Evolutionary conservation across 2,329 filamentous ascomycete species (phyloP), one percentile per base, ranked within the genome.

Genomic region (Pseudogymnoascus destructans): DNA sequence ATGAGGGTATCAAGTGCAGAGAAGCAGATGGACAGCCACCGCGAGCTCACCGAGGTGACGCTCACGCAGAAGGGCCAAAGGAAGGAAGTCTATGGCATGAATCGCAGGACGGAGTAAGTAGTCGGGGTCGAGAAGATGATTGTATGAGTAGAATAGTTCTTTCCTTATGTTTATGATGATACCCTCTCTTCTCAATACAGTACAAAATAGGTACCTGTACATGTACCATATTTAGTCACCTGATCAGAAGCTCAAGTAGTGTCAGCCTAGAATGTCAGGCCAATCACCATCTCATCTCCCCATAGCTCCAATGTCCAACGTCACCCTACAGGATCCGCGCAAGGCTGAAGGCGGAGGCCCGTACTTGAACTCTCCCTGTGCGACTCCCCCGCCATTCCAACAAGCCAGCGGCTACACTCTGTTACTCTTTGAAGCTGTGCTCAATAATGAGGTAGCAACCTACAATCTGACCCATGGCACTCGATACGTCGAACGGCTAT

Each of bases 401-500:
- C 46, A 10, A 52, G 46, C 46, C 46, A 30, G 19, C 46, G 46
- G 46, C 46, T 52, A 52, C 15, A 52, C 3, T 30, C 46, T 30
- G 2, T 52, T 52, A 19, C 25, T 25, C 15, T 30, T 19, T 30
- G 25, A 15, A 52, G 46, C 15, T 52, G 23, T 52, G 46, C 46
- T 52, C 46, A 52, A 52, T 52, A 52, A 52, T 52, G 46, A 52
- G 46, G 46, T 52, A 52, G 46, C 46, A 25, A 52, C 10, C 25
- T 52, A 52, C 46, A 52, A 52, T 8, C n/a, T 52, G 46, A 52
- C 46, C 35, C 54, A 89, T 89, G 86, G 83, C 85, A 74, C 79
- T 86, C 74, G 81, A 86, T 70, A 73, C 78, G 67, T 79, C 82
- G 68, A 83, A 81, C 74, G 86, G 86, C 76, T 89, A 91, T 75